Evolutionary conservation across 2,329 filamentous ascomycete genomes (phyloP).

Genomic region (Penicillium sumatraense): DNA sequence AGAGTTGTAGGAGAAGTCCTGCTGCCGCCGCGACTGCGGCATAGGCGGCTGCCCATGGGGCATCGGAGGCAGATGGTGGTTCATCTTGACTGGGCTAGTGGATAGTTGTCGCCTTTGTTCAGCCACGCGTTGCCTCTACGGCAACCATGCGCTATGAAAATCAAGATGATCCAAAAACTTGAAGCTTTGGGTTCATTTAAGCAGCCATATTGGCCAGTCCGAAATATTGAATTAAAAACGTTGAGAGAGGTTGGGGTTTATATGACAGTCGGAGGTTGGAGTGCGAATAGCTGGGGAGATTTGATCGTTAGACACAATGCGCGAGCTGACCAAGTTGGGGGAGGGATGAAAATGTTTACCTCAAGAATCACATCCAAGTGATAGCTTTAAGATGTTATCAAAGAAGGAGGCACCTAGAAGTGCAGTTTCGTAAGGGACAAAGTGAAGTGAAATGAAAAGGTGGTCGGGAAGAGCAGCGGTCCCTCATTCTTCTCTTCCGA

Average conservation of each 20-base stretch:
- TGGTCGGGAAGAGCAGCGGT: conserved; percentile 9
- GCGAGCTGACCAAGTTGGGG: not conserved
- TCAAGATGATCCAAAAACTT: conserved; percentile 24
- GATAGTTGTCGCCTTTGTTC: conserved; percentile 37
- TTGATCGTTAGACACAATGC: conserved; percentile 13
- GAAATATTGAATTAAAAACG: conserved; percentile 2
- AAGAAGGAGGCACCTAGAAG: too few species aligned
- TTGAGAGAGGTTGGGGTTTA: conserved; percentile 8
- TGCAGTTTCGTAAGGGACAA: too few species aligned
- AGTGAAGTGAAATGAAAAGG: conserved; percentile 6
- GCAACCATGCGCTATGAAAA: conserved; percentile 44
- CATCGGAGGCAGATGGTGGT: conserved; percentile 50
- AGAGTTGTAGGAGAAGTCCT: conserved; percentile 49
- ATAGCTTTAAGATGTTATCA: not conserved
- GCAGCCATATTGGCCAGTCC: conserved; percentile 40
- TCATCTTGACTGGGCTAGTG: conserved; percentile 47
- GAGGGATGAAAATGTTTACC: not conserved
- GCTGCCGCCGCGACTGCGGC: conserved; percentile 52
- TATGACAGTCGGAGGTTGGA: conserved; percentile 11
- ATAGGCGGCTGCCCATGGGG: conserved; percentile 56
- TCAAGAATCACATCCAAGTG: conserved; percentile 3
- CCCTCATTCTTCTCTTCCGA: conserved; percentile 18
- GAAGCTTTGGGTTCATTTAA: conserved; percentile 32
- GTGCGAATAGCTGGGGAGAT: conserved; percentile 12
- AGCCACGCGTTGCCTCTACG: conserved; percentile 46